Percentiles rank a stretch among this genome's conserved stretches.
Conservation (phyloP, 2,329 filamentous ascomycete species). For the Metarhizium anisopliae region DNA sequence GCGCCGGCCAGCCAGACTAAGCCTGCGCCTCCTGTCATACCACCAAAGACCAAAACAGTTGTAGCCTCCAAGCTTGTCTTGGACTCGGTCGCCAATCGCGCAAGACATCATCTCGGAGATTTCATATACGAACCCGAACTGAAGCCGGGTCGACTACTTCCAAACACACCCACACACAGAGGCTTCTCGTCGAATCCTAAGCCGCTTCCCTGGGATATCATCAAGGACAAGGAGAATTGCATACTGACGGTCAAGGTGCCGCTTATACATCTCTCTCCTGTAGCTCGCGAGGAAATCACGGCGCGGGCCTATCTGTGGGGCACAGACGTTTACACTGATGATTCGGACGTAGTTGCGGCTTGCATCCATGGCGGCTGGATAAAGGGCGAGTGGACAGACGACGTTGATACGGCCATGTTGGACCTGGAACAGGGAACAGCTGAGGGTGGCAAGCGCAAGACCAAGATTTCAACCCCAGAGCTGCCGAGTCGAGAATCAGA, state of each 20-base stretch:
- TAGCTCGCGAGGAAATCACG: conserved; percentile 75
- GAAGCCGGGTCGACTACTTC: conserved; percentile 38
- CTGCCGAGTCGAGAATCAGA: conserved; percentile 27
- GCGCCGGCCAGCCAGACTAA: conserved; percentile 16
- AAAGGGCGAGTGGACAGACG: conserved; percentile 75
- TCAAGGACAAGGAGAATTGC: conserved; percentile 73
- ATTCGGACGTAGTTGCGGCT: conserved; percentile 86
- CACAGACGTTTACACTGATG: conserved; percentile 89
- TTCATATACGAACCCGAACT: conserved; percentile 70
- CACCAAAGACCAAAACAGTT: conserved; percentile 55
- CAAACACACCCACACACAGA: conserved; percentile 28
- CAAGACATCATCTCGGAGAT: conserved; percentile 75
- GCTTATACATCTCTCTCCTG: conserved; percentile 61
- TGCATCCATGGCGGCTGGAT: conserved; percentile 93
- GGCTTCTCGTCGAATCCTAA: conserved; percentile 50
- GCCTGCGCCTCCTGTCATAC: conserved; percentile 21
- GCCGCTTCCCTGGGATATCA: conserved; percentile 65
- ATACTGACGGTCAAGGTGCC: conserved; percentile 84
- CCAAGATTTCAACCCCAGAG: conserved; percentile 19
- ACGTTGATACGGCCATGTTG: conserved; percentile 62
- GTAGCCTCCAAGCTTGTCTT: conserved; percentile 64
- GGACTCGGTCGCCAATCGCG: conserved; percentile 59
- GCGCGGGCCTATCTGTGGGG: conserved; percentile 78
- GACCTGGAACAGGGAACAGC: conserved; percentile 34
- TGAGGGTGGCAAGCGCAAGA: conserved; percentile 20